These are phyloP conservation scores for Castanea crenata DNA, from an alignment of 306 rosid species.

Conservation along the genomic window DNA sequence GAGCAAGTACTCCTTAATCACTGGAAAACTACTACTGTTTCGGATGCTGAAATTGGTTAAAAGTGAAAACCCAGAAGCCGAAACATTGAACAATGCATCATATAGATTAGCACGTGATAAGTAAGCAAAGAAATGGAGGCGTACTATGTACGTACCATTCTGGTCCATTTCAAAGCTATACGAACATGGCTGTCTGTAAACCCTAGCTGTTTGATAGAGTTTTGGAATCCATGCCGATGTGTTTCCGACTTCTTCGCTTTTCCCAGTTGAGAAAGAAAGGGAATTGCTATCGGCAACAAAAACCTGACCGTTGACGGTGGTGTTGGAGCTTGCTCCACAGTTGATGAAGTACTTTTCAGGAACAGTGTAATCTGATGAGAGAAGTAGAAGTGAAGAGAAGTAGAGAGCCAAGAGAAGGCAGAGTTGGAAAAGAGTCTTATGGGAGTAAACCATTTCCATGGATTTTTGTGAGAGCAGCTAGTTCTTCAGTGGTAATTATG, in stretches of 20 bases:
- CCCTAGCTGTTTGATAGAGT: conserved; percentile 35
- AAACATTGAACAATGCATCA: conserved; percentile 41
- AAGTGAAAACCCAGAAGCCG: conserved; percentile 15
- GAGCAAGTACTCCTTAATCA: conserved; percentile 30
- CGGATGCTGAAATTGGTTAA: conserved; percentile 2
- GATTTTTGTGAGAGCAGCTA: not conserved
- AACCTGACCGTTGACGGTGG: accelerated
- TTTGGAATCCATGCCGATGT: not conserved
- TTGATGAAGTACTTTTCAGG: conserved; percentile 35
- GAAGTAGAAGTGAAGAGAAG: conserved; percentile 8
- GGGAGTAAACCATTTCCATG: conserved; percentile 11
- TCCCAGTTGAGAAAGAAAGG: not conserved
- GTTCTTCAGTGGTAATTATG: not conserved
- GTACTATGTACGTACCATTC: conserved; percentile 31
- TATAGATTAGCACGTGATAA: conserved; percentile 9
- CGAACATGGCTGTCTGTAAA: not conserved
- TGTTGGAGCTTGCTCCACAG: conserved; percentile 27
- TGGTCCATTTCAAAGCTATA: not conserved
- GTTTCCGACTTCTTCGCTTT: not conserved
- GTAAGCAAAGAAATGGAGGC: conserved; percentile 46
- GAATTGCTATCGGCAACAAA: conserved; percentile 16
- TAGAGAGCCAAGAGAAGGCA: conserved; percentile 28
- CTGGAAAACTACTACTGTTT: not conserved
- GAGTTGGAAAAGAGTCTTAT: not conserved
- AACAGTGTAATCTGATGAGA: not conserved